Evolutionary conservation across 176 grass and related monocot species (phyloP), one percentile per base, ranked within the genome.

Genomic region (Metroxylon sagu): DNA sequence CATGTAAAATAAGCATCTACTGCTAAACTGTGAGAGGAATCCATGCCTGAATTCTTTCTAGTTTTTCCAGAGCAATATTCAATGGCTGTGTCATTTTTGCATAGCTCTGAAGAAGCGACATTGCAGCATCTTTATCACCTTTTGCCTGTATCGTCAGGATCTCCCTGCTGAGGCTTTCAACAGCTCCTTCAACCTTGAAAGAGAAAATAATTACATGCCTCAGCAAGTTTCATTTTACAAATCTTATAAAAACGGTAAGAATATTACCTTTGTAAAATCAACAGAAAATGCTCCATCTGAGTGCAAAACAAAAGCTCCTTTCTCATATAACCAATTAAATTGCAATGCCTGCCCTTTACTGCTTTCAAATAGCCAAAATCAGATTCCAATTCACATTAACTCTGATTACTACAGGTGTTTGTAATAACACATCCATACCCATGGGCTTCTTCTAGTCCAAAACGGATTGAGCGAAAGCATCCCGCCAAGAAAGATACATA

Each of bases 251-350:
- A 1, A 23, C 1, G 21, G 1, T 23, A 23, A 23, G 4, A 60
- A 29, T 63, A 63, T 48, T 51, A 95, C 91, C 86, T 85, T 87
- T 4, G 71, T 75, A 79, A 96, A 96, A 74, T 96, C 83, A 74
- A 96, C 78, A 48, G 91, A 90, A 65, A 96, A 96, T 71, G 76
- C 80, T 18, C 83, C 77, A 12, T 96, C 83, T 29, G 86, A 69
- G 65, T 90, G 83, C 78, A 90, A 82, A 64, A 87, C 35, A 72
- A 96, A 82, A 31, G 86, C 91, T 23, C 85, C 85, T 50, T 96
- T 90, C n/a, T 90, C 86, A 69, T 76, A 85, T 71, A 96, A 56
- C 91, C 91, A 96, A 29, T 96, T 96, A 78, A 96, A 96, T 57
- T 90, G 86, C 75, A 96, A 74, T 6, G 86, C 86, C 66, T 96